Conservation (phyloP, 768 basidiomycete genomes). For the Lactarius indigo region DNA sequence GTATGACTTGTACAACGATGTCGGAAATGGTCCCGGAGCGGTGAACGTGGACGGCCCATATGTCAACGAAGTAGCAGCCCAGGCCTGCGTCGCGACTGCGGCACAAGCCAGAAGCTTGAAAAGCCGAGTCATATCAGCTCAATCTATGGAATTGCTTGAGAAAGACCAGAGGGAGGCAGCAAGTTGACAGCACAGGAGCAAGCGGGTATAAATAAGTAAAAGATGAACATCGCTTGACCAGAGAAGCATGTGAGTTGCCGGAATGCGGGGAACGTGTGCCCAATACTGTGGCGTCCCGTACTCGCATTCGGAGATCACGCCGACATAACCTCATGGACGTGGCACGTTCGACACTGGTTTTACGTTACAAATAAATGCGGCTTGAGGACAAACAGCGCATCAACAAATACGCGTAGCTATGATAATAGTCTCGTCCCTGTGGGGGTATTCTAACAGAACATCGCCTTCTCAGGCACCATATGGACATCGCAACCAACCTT, state of each 20-base stretch:
- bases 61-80: slow-evolving; percentile 9
- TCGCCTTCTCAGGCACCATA: background rate
- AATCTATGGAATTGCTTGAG: background rate
- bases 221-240: no score
- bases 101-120: slow-evolving; percentile 10
- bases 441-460: background rate
- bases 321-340: background rate
- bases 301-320: background rate
- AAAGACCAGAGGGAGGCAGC: background rate
- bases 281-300: background rate
- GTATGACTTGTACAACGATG: slow-evolving; percentile 58
- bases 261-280: background rate
- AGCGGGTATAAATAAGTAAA: slow-evolving; percentile 5
- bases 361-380: background rate
- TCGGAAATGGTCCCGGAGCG: slow-evolving; percentile 61
- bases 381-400: background rate
- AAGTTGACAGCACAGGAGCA: background rate
- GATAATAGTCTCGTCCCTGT: background rate
- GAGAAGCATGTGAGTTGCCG: background rate
- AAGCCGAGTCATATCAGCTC: background rate
- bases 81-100: slow-evolving; percentile 2
- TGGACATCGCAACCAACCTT: background rate
- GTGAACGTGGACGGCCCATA: slow-evolving; percentile 49
- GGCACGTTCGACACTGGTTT: background rate
- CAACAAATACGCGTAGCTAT: background rate